Percentiles rank a stretch among this genome's conserved stretches.
Evolutionary conservation across 2,329 filamentous ascomycete species (phyloP).

Genomic region (Sordariomycetes sp.): DNA sequence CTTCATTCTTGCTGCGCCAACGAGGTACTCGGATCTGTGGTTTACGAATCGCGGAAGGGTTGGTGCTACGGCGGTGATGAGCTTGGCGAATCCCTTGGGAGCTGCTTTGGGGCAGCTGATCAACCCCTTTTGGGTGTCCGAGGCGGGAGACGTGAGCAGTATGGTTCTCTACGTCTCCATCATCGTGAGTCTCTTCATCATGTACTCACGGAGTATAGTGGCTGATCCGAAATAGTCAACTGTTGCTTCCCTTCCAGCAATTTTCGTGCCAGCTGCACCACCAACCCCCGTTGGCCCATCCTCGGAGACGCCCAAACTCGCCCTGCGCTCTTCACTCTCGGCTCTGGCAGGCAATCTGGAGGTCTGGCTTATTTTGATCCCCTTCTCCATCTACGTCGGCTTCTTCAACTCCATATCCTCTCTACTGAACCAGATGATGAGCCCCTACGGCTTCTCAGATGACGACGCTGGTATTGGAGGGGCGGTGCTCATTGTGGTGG

Average conservation of each 20-base stretch:
- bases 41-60: conserved; percentile 80
- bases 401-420: conserved; percentile 91
- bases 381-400: conserved; percentile 79
- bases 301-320: conserved; percentile 47
- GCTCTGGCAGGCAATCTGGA: conserved; percentile 51
- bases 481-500: conserved; percentile 80
- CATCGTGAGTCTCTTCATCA: conserved; percentile 53
- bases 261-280: conserved; percentile 70
- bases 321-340: conserved; percentile 38
- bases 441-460: conserved; percentile 76
- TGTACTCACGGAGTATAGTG: too few species aligned
- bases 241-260: conserved; percentile 57
- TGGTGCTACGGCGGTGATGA: conserved; percentile 76
- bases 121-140: conserved; percentile 64
- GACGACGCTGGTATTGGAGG: conserved; percentile 84
- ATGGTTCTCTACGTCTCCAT: conserved; percentile 82
- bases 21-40: conserved; percentile 89
- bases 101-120: conserved; percentile 84
- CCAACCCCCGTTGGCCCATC: conserved; percentile 70
- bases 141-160: conserved; percentile 57
- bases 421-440: conserved; percentile 81
- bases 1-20: conserved; percentile 83
- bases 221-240: conserved; percentile 22
- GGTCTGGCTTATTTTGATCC: conserved; percentile 71
- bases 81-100: conserved; percentile 81